A percentile compares a stretch with the other conserved stretches of the same genome.
phyloP scores from a whole-genome alignment of 805 yeast genomes.

The Blastobotrys mokoenaii region DNA sequence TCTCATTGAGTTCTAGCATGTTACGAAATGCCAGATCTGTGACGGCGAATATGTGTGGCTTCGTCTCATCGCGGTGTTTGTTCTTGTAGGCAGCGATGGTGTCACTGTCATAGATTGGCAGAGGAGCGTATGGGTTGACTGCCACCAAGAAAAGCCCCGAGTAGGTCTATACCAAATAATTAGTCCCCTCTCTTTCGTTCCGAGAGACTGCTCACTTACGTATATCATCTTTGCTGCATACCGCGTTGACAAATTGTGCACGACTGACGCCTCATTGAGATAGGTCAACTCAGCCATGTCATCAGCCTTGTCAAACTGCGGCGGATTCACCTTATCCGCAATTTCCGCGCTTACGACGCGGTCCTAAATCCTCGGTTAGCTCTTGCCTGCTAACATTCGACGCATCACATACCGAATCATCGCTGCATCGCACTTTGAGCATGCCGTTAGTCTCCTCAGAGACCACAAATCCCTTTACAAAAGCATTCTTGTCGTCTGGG shows the following conservation, averaged over 20 bases:
- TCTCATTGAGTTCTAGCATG: slow-evolving; percentile 55
- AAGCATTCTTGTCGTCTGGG: slow-evolving; percentile 48
- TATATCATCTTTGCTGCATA: slow-evolving; percentile 64
- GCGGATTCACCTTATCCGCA: slow-evolving; percentile 72
- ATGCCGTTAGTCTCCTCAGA: slow-evolving; percentile 33
- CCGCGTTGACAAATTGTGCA: slow-evolving; percentile 70
- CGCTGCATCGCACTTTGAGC: slow-evolving; percentile 35
- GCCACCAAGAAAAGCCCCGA: slow-evolving; percentile 95
- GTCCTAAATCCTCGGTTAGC: slow-evolving; percentile 22
- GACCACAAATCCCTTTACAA: slow-evolving; percentile 51
- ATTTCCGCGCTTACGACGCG: slow-evolving; percentile 36
- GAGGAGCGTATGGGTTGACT: slow-evolving; percentile 75
- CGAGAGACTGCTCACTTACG: slow-evolving; percentile 11
- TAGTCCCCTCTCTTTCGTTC: not conserved
- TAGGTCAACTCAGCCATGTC: slow-evolving; percentile 95
- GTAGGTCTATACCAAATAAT: slow-evolving; percentile 54
- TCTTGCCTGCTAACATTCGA: not conserved
- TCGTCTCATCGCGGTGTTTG: slow-evolving; percentile 36
- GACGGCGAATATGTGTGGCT: slow-evolving; percentile 88
- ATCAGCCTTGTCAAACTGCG: slow-evolving; percentile 79
- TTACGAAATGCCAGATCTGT: slow-evolving; percentile 81
- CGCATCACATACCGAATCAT: slow-evolving; percentile 28
- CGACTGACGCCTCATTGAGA: slow-evolving; percentile 92
- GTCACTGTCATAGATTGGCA: slow-evolving; percentile 62
- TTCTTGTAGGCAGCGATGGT: slow-evolving; percentile 49